phyloP scores from a whole-genome alignment of 345 rosid genomes.

The Abelmoschus esculentus region DNA sequence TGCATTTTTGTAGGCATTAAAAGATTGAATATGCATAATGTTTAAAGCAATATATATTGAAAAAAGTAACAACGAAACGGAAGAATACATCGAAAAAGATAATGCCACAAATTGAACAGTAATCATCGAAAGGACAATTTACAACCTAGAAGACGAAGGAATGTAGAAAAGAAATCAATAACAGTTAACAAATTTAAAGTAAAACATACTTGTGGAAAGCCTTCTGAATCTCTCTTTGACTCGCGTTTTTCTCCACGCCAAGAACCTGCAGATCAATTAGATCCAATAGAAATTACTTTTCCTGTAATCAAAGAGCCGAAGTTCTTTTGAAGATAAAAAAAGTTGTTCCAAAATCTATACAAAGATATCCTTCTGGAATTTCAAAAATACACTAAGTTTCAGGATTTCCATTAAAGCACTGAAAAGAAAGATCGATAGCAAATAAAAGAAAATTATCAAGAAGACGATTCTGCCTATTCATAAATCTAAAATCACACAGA shows the following conservation, averaged over 20 bases:
- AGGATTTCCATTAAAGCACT: not conserved
- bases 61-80: not conserved
- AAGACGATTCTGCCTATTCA: not conserved
- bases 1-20: not conserved
- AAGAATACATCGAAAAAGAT: not conserved
- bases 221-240: conserved; percentile 90
- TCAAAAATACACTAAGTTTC: not conserved
- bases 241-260: conserved; percentile 72
- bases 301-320: not conserved
- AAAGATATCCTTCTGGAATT: not conserved
- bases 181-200: not conserved
- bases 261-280: conserved; percentile 50
- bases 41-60: not conserved
- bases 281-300: not conserved
- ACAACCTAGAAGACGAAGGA: not conserved
- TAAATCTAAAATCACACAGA: not conserved
- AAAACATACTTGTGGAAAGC: conserved; percentile 84
- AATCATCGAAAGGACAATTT: not conserved
- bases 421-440: not conserved
- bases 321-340: not conserved
- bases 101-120: not conserved
- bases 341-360: not conserved
- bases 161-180: not conserved
- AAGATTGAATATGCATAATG: not conserved
- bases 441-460: not conserved